These are phyloP conservation scores for Alternaria arborescens DNA, from an alignment of 2,329 filamentous ascomycete genomes.

Conservation along the genomic window DNA sequence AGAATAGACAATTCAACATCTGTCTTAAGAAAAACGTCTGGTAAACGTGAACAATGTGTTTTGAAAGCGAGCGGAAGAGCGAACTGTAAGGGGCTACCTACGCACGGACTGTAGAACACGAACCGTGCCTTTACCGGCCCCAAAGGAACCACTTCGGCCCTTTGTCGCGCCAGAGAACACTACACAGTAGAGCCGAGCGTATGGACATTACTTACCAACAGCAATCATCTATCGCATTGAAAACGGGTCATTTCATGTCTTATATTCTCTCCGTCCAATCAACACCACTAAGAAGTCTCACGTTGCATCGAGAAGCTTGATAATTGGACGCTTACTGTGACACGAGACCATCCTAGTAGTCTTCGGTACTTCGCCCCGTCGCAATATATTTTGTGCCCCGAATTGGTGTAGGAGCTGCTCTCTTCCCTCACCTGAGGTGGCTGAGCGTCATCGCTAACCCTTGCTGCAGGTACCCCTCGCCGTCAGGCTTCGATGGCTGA, in stretches of 20 bases:
- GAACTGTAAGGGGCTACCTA: too few relatives aligned
- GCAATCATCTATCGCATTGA: not conserved
- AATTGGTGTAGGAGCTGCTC: not conserved
- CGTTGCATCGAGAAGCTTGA: not conserved
- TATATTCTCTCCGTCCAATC: not conserved
- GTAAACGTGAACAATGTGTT: too few relatives aligned
- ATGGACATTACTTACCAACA: not conserved
- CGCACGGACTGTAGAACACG: not conserved
- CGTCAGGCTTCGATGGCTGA: not conserved
- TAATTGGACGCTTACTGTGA: not conserved
- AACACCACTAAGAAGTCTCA: not conserved
- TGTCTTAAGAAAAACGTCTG: too few relatives aligned
- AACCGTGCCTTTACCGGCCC: not conserved
- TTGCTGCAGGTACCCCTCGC: not conserved
- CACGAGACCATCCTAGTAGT: not conserved
- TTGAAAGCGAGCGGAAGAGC: too few relatives aligned
- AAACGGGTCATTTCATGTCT: not conserved
- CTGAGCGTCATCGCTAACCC: not conserved
- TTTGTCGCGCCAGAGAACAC: not conserved
- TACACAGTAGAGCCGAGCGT: not conserved
- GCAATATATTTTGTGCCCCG: slow-evolving; percentile 10
- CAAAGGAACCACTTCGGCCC: not conserved
- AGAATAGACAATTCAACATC: too few relatives aligned
- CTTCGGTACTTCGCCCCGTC: not conserved
- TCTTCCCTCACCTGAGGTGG: not conserved